Percentiles rank a stretch among this genome's conserved stretches.
These are phyloP conservation scores for Pyrrhoderma noxium DNA, from an alignment of 1,284 basidiomycete species.

Conservation along the genomic window DNA sequence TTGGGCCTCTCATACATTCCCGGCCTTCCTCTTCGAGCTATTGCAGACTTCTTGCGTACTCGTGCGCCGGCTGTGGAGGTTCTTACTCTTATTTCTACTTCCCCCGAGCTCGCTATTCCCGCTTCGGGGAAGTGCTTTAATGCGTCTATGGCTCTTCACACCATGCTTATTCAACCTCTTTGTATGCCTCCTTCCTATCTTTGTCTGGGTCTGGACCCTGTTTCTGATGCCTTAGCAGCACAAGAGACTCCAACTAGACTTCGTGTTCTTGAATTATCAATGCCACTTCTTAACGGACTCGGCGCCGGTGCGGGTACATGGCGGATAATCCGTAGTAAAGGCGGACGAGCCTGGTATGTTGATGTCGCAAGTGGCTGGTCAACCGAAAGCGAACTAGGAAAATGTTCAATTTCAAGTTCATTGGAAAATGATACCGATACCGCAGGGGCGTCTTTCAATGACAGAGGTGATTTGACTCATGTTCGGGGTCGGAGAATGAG, in stretches of 20 bases:
- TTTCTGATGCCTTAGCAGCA: constrained; percentile 26
- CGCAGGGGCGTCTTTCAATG: constrained; percentile 24
- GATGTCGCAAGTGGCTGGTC: constrained; percentile 83
- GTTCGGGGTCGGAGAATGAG: constrained; percentile 20
- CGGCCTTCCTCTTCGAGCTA: constrained; percentile 54
- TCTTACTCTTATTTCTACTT: constrained; percentile 75
- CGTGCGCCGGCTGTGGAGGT: constrained; percentile 81
- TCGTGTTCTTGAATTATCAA: constrained; percentile 83
- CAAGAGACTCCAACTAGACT: constrained; percentile 58
- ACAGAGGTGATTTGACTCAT: constrained; percentile 29
- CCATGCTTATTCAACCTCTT: constrained; percentile 68
- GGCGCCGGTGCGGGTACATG: constrained; percentile 76
- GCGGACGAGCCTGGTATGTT: constrained; percentile 93
- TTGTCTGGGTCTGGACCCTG: constrained; percentile 25
- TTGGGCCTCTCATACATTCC: constrained; percentile 86
- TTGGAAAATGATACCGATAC: background rate
- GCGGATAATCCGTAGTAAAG: constrained; percentile 86
- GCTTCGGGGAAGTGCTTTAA: constrained; percentile 30
- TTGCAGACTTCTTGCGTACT: constrained; percentile 63
- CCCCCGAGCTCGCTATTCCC: constrained; percentile 64
- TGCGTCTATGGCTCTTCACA: constrained; percentile 58
- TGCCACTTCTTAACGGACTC: constrained; percentile 64
- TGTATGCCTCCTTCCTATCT: constrained; percentile 75
- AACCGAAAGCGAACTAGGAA: constrained; percentile 20
- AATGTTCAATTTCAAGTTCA: background rate